Base-by-base conservation (phyloP, 495 filamentous ascomycete genomes). In the Neurospora sp. region DNA sequence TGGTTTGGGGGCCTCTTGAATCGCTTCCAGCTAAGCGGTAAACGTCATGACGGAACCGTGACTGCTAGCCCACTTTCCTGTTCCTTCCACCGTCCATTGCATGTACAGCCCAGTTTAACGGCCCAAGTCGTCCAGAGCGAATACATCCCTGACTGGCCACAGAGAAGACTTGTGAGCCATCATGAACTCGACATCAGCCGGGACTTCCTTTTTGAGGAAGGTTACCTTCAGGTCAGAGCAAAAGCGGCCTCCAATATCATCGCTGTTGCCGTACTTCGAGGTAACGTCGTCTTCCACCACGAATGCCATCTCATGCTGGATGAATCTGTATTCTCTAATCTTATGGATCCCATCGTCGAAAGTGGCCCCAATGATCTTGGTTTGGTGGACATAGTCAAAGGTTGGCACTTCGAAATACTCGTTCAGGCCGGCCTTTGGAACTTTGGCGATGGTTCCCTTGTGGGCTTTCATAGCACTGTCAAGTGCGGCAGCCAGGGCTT, bases 121-220 rank as follows among this genome's bases (percentile, higher is more conserved):
- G n/a, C n/a, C n/a, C n/a, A n/a, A n/a, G n/a, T n/a, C n/a, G n/a
- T 20, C 7, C 4, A 59, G 11, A 0, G 0, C 1, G 2, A 6
- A 0, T 14, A 31, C 23, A 1, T 31, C 23, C 2, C 4, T 7
- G 54, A 14, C 0, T 18, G 54, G 27, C 54, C 54, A 62, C 54
- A 35, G 2, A 1, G 54, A 35, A 31, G 54, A 3, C 1, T 62
- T 31, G 54, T 62, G 12, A 16, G 54, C 54, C 12, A 0, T 27
- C 2, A n/a, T n/a, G n/a, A n/a, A n/a, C n/a, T n/a, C n/a, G n/a
- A n/a, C n/a, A n/a, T n/a, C n/a, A n/a, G n/a, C n/a, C n/a, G n/a
- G n/a, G n/a, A n/a, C n/a, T n/a, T n/a, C n/a, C n/a, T 16, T 7
- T 8, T 14, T 62, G 54, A 8, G 12, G 12, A 27, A 18, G 5